These are phyloP conservation scores for Nannochloris sp. DNA, from an alignment of 139 green algal species.

Conservation along the genomic window DNA sequence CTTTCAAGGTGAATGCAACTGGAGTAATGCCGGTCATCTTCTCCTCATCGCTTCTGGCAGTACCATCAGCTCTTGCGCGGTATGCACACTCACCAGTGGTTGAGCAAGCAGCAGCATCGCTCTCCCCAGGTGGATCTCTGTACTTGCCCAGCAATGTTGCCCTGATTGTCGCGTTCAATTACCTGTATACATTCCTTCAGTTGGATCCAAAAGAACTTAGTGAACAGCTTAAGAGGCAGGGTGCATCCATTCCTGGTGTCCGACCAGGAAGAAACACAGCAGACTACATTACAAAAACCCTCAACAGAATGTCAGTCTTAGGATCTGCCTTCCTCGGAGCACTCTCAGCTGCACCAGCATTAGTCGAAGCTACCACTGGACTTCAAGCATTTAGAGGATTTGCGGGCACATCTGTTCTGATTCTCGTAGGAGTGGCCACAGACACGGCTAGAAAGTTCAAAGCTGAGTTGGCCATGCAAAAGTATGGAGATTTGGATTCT, in stretches of 20 bases:
- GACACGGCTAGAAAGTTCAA: constrained; percentile 85
- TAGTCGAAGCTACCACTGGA: constrained; percentile 74
- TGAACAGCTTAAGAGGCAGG: constrained; percentile 90
- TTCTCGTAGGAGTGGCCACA: constrained; percentile 81
- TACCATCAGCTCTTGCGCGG: constrained; percentile 71
- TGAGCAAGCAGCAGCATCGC: constrained; percentile 38
- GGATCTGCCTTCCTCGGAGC: constrained; percentile 86
- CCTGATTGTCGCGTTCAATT: constrained; percentile 98
- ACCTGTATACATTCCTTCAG: constrained; percentile 99
- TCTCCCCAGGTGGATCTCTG: constrained; percentile 66
- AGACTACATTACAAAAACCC: constrained; percentile 84
- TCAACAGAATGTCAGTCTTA: constrained; percentile 86
- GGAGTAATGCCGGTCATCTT: constrained; percentile 99
- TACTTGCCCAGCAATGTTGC: constrained; percentile 84
- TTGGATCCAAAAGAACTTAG: constrained; percentile 95
- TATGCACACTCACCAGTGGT: constrained; percentile 58
- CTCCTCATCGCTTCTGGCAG: constrained; percentile 79
- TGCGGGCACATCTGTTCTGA: constrained; percentile 86
- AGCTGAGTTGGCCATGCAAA: constrained; percentile 82
- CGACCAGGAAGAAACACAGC: constrained; percentile 81
- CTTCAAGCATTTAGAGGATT: constrained; percentile 90
- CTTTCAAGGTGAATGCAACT: constrained; percentile 94
- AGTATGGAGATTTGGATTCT: constrained; percentile 76
- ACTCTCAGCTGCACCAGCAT: constrained; percentile 72
- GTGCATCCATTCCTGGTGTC: constrained; percentile 81